Evolutionary conservation across 1,284 basidiomycete genomes (phyloP).

Genomic region (Malassezia caprae): DNA sequence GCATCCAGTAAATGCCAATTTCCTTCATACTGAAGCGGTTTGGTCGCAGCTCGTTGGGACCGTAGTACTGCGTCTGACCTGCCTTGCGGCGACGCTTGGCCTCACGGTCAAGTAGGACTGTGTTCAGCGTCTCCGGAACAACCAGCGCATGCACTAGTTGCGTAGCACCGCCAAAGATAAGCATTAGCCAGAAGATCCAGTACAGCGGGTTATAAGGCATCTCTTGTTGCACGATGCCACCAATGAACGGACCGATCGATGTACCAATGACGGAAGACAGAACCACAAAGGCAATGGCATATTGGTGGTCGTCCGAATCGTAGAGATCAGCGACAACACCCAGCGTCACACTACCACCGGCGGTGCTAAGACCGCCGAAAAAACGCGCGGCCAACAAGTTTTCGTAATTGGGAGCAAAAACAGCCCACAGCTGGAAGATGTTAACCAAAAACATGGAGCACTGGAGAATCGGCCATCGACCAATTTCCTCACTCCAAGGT

Average conservation of each 20-base stretch:
- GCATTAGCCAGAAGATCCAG: constrained; percentile 50
- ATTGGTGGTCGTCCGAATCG: constrained; percentile 46
- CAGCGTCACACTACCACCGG: constrained; percentile 50
- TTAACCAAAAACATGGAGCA: constrained; percentile 48
- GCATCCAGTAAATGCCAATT: constrained; percentile 45
- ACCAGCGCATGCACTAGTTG: constrained; percentile 49
- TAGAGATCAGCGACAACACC: constrained; percentile 50
- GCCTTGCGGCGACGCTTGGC: constrained; percentile 47
- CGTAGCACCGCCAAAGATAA: constrained; percentile 49
- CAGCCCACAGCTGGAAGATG: constrained; percentile 38
- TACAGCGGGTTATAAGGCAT: constrained; percentile 11
- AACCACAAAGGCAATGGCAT: constrained; percentile 45
- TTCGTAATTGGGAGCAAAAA: constrained; percentile 43
- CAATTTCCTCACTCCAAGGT: constrained; percentile 48
- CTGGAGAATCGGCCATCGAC: constrained; percentile 44
- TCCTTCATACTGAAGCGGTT: constrained; percentile 48
- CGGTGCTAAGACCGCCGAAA: constrained; percentile 47
- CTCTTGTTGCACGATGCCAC: constrained; percentile 30
- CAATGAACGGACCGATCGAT: constrained; percentile 41
- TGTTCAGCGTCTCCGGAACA: constrained; percentile 50
- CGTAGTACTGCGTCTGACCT: constrained; percentile 47
- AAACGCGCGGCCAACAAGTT: constrained; percentile 43
- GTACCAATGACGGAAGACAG: constrained; percentile 44
- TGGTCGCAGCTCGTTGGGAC: constrained; percentile 49
- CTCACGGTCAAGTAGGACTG: constrained; percentile 49